A percentile compares a stretch with the other conserved stretches of the same genome.
These are phyloP conservation scores for Coffea humblotiana DNA, from an alignment of 305 asterid species.

Conservation along the genomic window DNA sequence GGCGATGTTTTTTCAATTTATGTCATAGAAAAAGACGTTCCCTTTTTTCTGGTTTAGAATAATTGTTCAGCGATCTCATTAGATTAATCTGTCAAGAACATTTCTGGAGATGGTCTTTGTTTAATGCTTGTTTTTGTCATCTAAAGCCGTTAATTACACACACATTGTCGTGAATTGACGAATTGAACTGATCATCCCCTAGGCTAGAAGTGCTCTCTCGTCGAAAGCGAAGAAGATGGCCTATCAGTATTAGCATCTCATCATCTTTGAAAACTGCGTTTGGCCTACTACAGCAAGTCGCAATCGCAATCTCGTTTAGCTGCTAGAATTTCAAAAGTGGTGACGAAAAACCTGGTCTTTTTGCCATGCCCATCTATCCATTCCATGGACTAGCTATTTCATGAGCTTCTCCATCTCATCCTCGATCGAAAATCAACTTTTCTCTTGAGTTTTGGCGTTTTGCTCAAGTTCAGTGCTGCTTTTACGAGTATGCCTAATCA, in stretches of 20 bases:
- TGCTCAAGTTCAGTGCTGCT: not conserved
- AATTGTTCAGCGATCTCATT: not conserved
- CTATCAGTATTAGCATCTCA: not conserved
- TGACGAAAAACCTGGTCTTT: not conserved
- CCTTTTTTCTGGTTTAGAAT: constrained; percentile 2
- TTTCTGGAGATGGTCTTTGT: constrained; percentile 4
- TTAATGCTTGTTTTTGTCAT: not conserved
- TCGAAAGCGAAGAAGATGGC: not conserved
- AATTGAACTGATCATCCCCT: too few species aligned
- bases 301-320: not conserved
- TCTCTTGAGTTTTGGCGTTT: not conserved
- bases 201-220: not conserved
- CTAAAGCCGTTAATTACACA: not conserved
- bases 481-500: not conserved
- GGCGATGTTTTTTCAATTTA: not conserved
- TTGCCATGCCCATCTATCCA: not conserved
- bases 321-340: not conserved
- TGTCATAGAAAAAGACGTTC: not conserved
- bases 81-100: not conserved
- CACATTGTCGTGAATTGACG: not conserved
- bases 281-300: not conserved
- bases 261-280: constrained; percentile 5
- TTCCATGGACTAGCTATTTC: not conserved
- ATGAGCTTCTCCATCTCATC: not conserved
- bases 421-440: not conserved